phyloP scores from a whole-genome alignment of 441 rosid species.

The Eruca vesicaria region DNA sequence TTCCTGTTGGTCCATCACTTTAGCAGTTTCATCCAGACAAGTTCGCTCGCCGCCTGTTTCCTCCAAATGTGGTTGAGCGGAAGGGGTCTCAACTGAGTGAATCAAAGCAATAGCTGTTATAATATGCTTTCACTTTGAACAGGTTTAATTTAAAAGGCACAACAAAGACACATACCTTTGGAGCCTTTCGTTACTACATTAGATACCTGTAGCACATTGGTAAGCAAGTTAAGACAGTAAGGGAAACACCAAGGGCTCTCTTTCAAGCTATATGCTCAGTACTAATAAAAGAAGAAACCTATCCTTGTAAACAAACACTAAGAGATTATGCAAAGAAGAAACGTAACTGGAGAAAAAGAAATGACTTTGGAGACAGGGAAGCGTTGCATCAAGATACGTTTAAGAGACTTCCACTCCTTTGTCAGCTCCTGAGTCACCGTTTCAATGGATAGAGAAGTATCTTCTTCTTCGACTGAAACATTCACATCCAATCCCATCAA shows the following conservation, averaged over 20 bases:
- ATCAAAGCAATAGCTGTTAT: slow-evolving; percentile 19
- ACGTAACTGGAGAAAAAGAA: slow-evolving; percentile 68
- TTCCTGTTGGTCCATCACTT: slow-evolving; percentile 65
- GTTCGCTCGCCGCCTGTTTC: slow-evolving; percentile 56
- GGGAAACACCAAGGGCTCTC: background rate
- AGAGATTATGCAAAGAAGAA: background rate
- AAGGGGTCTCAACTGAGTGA: slow-evolving; percentile 42
- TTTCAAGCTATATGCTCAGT: background rate
- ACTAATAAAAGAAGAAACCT: too few species aligned
- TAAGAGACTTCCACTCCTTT: slow-evolving; percentile 80
- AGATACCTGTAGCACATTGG: slow-evolving; percentile 52
- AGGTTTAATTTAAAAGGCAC: background rate
- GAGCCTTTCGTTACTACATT: slow-evolving; percentile 57
- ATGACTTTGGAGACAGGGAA: slow-evolving; percentile 81
- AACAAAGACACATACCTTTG: slow-evolving; percentile 51
- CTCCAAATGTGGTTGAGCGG: slow-evolving; percentile 43
- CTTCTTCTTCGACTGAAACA: slow-evolving; percentile 24
- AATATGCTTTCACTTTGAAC: slow-evolving; percentile 9
- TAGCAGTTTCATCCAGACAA: slow-evolving; percentile 49
- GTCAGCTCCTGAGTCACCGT: slow-evolving; percentile 37
- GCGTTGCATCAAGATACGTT: slow-evolving; percentile 79
- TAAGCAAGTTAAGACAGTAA: background rate
- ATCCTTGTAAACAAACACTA: too few species aligned
- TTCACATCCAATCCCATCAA: slow-evolving; percentile 48
- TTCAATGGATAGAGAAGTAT: slow-evolving; percentile 31